Evolutionary conservation across 2,329 filamentous ascomycete genomes (phyloP), one percentile per base, ranked within the genome.

Genomic region (Allantophomopsis lycopodina): DNA sequence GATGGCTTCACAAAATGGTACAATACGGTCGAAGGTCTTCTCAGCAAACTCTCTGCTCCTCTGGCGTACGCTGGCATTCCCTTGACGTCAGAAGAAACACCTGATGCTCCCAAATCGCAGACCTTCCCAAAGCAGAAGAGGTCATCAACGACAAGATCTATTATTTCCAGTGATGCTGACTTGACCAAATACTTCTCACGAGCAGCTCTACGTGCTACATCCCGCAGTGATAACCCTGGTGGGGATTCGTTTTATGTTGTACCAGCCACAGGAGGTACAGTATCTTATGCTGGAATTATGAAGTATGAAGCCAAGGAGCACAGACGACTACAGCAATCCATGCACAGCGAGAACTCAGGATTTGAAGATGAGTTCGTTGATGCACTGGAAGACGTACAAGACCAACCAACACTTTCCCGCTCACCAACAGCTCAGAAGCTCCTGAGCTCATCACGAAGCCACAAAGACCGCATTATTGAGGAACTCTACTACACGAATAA

Each of bases 161-260:
- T 54, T 35, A 61, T 57, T 46, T 45, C 57, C 41, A 42, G 52
- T 32, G 78, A 84, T 14, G 83, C 86, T 0, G 87, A 96, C 48
- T 71, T 94, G 18, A 79, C 76, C 49, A 83, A 79, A 44, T 74
- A 94, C 21, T 93, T 93, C 57, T 94, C 87, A 32, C 79, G 77
- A 48, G 86, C 89, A 11, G 85, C 89, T 3, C 70, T 96, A 40
- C 74, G 80, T 38, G 85, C 88, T 1, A 70, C 94, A 33, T 71
- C 76, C 15, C 78, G 83, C 41, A 79, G 80, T 21, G 76, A 75
- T 0, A 70, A 78, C 20, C 69, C 70, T 13, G 62, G 60, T 12
- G 73, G 69, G 42, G 83, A 83, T 50, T 91, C 83, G 7, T 98
- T 98, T 63, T 96, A 95, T 56, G 83, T 96, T 1, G 91, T 98